Conservation (phyloP, 176 grass and related monocot species). For the Saccharum officinarum region DNA sequence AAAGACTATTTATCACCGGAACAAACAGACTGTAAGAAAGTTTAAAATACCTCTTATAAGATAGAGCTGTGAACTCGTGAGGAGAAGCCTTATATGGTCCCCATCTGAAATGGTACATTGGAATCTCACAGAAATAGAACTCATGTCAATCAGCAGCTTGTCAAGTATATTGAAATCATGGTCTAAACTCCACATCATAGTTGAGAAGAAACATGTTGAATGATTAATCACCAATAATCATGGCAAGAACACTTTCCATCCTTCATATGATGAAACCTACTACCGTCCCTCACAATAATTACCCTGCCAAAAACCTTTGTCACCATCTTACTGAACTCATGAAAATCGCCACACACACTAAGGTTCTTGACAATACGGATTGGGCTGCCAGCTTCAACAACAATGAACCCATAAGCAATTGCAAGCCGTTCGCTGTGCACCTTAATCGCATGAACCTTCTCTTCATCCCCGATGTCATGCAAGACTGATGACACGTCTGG, state of each 20-base stretch:
- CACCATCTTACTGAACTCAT: conserved; percentile 77
- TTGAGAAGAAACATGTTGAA: background rate
- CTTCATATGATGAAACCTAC: conserved; percentile 78
- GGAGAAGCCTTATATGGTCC: background rate
- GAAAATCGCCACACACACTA: conserved; percentile 71
- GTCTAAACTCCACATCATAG: background rate
- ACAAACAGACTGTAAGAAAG: too few relatives aligned
- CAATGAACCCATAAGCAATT: conserved; percentile 70
- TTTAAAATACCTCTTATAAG: conserved; percentile 6
- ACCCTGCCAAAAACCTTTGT: conserved; percentile 66
- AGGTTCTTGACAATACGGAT: conserved; percentile 81
- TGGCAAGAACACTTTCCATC: conserved; percentile 65
- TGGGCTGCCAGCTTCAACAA: conserved; percentile 44
- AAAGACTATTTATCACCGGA: background rate
- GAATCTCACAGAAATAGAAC: background rate
- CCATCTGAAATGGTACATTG: background rate
- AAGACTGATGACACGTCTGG: conserved; percentile 70
- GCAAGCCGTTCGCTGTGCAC: conserved; percentile 75
- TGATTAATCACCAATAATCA: conserved; percentile 66
- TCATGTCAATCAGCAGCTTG: background rate
- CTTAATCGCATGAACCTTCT: conserved; percentile 65
- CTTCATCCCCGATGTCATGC: conserved; percentile 77
- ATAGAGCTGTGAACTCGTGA: background rate
- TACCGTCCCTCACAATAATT: conserved; percentile 73
- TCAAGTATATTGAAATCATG: conserved; percentile 6